A percentile compares a stretch with the other conserved stretches of the same genome.
These are phyloP conservation scores for Plasmodium gaboni DNA, from an alignment of 169 alveolate genomes.

Conservation along the genomic window DNA sequence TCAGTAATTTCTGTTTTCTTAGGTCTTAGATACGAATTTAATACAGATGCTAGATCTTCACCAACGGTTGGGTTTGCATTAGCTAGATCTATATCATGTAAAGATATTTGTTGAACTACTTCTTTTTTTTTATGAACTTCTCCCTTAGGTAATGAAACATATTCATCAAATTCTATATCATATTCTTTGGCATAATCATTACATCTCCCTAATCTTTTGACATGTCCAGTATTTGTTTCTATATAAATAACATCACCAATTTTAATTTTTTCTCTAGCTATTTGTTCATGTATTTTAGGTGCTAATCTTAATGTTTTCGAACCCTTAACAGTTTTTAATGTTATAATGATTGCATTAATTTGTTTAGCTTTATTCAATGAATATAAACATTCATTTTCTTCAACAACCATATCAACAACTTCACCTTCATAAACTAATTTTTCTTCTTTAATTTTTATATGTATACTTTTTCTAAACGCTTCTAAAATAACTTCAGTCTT, in stretches of 20 bases:
- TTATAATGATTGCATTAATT: conserved; percentile 94
- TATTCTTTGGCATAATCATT: conserved; percentile 98
- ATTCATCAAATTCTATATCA: conserved; percentile 99
- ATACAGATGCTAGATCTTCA: conserved; percentile 96
- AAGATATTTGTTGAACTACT: conserved; percentile 98
- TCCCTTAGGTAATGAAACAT: conserved; percentile 99
- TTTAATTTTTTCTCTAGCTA: conserved; percentile 97
- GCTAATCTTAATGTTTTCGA: conserved; percentile 97
- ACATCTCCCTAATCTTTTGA: conserved; percentile 98
- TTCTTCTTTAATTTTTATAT: conserved; percentile 97
- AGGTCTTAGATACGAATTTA: conserved; percentile 97
- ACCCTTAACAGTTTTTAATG: conserved; percentile 98
- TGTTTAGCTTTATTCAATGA: conserved; percentile 89
- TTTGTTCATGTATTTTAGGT: conserved; percentile 97
- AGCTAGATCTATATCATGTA: conserved; percentile 99
- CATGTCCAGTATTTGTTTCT: conserved; percentile 97
- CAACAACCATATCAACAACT: conserved; percentile 84
- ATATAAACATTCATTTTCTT: conserved; percentile 84
- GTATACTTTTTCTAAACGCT: conserved; percentile 99
- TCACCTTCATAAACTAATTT: conserved; percentile 95
- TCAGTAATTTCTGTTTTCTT: conserved; percentile 99
- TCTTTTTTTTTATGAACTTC: conserved; percentile 99
- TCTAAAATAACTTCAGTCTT: conserved; percentile 99
- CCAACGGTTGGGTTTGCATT: conserved; percentile 98
- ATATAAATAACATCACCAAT: conserved; percentile 98